Evolutionary conservation across 2,329 filamentous ascomycete species (phyloP).

Genomic region (Scytalidium sp.): DNA sequence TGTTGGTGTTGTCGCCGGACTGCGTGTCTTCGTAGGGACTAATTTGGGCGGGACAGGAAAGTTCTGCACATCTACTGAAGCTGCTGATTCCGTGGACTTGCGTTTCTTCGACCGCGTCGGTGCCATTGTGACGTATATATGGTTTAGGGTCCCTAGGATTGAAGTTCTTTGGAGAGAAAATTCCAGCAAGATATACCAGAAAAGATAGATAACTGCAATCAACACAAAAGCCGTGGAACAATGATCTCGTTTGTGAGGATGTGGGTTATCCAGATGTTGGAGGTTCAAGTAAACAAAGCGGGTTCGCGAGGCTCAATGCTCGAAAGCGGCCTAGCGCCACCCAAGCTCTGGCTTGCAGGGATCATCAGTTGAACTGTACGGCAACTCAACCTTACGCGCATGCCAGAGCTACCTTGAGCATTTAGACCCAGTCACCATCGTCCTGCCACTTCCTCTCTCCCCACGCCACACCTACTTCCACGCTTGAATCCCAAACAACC

Average conservation of each 20-base stretch:
- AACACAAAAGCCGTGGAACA: no score
- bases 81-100: conserved; percentile 36
- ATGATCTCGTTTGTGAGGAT: no score
- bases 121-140: conserved; percentile 35
- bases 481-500: conserved; percentile 3
- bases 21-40: conserved; percentile 35
- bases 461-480: conserved; percentile 6
- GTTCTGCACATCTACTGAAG: conserved; percentile 18
- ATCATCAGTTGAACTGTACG: no score
- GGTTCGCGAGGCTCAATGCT: conserved; percentile 15
- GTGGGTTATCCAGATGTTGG: background rate
- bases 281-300: conserved; percentile 38
- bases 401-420: conserved; percentile 21
- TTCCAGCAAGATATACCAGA: background rate
- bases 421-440: background rate
- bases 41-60: conserved; percentile 24
- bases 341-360: conserved; percentile 18
- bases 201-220: no score
- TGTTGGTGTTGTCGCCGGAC: conserved; percentile 28
- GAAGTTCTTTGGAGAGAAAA: conserved; percentile 16
- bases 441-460: conserved; percentile 6
- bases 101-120: conserved; percentile 43
- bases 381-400: conserved; percentile 21
- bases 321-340: conserved; percentile 10
- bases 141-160: background rate